These are phyloP conservation scores for Ceratocystis destructans DNA, from an alignment of 2,329 filamentous ascomycete genomes.

Conservation along the genomic window DNA sequence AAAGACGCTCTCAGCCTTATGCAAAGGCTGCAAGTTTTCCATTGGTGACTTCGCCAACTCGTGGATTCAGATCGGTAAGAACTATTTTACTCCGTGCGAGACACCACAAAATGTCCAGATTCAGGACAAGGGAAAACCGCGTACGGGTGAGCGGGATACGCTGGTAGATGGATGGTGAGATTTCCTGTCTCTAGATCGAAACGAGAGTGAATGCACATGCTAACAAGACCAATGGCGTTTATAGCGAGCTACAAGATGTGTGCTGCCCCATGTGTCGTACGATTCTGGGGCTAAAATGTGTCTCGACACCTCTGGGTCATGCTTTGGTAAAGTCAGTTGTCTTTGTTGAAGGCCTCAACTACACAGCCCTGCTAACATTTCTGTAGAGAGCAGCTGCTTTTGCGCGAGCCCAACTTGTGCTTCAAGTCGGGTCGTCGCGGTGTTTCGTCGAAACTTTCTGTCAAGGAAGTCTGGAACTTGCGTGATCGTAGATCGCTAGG, in stretches of 20 bases:
- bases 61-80: slow-evolving; percentile 31
- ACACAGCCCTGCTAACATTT: slow-evolving; percentile 9
- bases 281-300: slow-evolving; percentile 27
- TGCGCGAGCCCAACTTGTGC: slow-evolving; percentile 21
- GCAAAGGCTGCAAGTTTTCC: slow-evolving; percentile 27
- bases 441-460: background rate
- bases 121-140: slow-evolving; percentile 22
- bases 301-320: slow-evolving; percentile 27
- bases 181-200: background rate
- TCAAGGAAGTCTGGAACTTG: background rate
- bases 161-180: slow-evolving; percentile 28
- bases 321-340: slow-evolving; percentile 28
- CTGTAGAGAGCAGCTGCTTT: slow-evolving; percentile 28
- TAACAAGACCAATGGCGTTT: background rate
- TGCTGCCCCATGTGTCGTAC: slow-evolving; percentile 26
- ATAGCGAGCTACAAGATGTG: slow-evolving; percentile 29
- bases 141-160: slow-evolving; percentile 26
- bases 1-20: slow-evolving; percentile 21
- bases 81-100: slow-evolving; percentile 29
- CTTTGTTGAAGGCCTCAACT: background rate
- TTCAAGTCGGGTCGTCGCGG: slow-evolving; percentile 2
- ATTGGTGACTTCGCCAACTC: slow-evolving; percentile 28
- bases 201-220: no score
- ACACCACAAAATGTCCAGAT: slow-evolving; percentile 22
- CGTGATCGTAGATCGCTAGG: background rate